A percentile compares a stretch with the other conserved stretches of the same genome.
These are phyloP conservation scores for Teratosphaeria viscida DNA, from an alignment of 2,329 filamentous ascomycete genomes.

Conservation along the genomic window DNA sequence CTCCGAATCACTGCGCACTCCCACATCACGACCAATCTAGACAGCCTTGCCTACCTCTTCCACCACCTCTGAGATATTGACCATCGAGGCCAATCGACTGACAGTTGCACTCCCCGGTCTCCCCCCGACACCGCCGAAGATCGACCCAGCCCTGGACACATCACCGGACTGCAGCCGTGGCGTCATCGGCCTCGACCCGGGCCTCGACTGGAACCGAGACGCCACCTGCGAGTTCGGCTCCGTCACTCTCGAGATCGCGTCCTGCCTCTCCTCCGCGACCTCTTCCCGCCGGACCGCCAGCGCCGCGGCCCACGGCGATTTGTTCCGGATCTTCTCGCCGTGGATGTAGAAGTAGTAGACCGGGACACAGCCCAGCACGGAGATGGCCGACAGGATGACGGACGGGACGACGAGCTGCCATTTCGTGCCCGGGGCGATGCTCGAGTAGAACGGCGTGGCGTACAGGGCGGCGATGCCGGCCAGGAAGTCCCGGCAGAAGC, in stretches of 20 bases:
- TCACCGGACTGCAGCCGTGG: neutral
- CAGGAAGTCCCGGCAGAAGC: constrained; percentile 62
- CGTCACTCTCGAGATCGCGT: neutral
- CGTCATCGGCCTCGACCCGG: neutral
- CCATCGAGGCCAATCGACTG: neutral
- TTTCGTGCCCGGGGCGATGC: constrained; percentile 15
- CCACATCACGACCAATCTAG: neutral
- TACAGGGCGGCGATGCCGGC: constrained; percentile 62
- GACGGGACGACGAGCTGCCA: constrained; percentile 38
- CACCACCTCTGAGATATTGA: neutral
- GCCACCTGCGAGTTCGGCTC: neutral
- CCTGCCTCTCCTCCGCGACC: neutral
- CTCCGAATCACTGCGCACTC: neutral
- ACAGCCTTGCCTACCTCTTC: neutral
- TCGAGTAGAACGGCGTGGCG: constrained; percentile 43
- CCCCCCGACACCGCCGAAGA: neutral
- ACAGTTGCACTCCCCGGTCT: neutral
- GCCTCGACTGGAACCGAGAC: neutral
- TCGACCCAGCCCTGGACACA: neutral
- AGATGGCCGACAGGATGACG: constrained; percentile 42
- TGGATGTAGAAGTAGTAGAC: constrained; percentile 46
- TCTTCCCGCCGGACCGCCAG: neutral
- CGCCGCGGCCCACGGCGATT: neutral
- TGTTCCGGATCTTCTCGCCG: constrained; percentile 7
- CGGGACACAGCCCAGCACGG: constrained; percentile 41